Base-by-base conservation (phyloP, 768 basidiomycete genomes). In the Auriculariales sp. region DNA sequence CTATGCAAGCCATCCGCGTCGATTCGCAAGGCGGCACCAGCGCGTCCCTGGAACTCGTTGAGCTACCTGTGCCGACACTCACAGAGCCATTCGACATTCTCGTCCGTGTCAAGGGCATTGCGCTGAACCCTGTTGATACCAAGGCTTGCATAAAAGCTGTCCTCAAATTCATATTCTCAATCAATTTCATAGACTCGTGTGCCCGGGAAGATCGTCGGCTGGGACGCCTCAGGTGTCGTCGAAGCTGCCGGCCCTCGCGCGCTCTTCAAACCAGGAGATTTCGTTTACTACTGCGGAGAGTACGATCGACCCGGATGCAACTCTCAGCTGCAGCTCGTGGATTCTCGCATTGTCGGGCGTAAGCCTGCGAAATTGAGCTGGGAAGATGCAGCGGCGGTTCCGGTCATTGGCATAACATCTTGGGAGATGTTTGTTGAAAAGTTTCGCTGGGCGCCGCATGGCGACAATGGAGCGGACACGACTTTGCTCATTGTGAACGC, bases 401-500 rank as follows among this genome's bases (percentile, higher is more conserved):
- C 46, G 15, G 31, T 52, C 12, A 46, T 52, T 19, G 46, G 51
- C 3, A 12, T 47, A 10, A 52, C 51, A 22, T 45, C 51, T 30
- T 52, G 51, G 51, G 51, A 52, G 51, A 52, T 52, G 51, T 35
- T 52, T 2, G 45, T 47, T 11, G 51, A 46, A 25, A 32, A 47
- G 28, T 33, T 52, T 22, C 19, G n/a, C n/a, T n/a, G n/a, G n/a
- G n/a, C n/a, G n/a, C n/a, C n/a, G n/a, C n/a, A 46, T 15, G 19
- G 47, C 10, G 48, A 34, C 25, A 29, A 32, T n/a, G n/a, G n/a
- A 5, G 46, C 46, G 39, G 15, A 46, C 6, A 46, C 29, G 19
- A 25, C 11, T 14, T 29, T 27, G 46, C 24, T 52, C 28, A 35
- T 47, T 10, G 35, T 34, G 14, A 48, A 33, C 25, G 28, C n/a